phyloP scores from a whole-genome alignment of 352 stramenopile species.

The Pythium grandisporangium region DNA sequence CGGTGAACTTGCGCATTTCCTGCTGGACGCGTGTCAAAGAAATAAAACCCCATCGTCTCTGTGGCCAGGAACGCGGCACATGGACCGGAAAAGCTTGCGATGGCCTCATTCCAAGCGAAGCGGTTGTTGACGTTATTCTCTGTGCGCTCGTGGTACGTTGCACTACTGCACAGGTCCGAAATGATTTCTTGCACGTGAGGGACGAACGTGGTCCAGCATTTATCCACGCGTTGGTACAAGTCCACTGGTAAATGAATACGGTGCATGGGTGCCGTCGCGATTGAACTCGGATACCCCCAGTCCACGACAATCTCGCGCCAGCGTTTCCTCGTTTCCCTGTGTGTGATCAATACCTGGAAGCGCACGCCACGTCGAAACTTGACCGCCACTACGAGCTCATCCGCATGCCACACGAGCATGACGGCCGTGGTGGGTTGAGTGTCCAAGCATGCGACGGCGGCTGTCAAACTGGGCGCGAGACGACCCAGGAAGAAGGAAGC shows the following conservation, averaged over 20 bases:
- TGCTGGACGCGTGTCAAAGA: slow-evolving; percentile 17
- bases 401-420: slow-evolving; percentile 31
- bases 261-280: slow-evolving; percentile 37
- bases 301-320: slow-evolving; percentile 18
- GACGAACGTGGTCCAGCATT: slow-evolving; percentile 47
- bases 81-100: slow-evolving; percentile 9
- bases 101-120: slow-evolving; percentile 20
- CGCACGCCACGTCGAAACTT: slow-evolving; percentile 46
- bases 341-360: slow-evolving; percentile 27
- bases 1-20: slow-evolving; percentile 2
- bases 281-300: slow-evolving; percentile 11
- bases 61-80: slow-evolving; percentile 29
- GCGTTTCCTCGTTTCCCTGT: slow-evolving; percentile 36
- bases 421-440: slow-evolving; percentile 38
- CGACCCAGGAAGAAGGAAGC: slow-evolving; percentile 32
- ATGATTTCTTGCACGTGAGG: slow-evolving; percentile 49
- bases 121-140: slow-evolving; percentile 28
- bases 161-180: slow-evolving; percentile 46
- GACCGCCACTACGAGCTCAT: slow-evolving; percentile 35
- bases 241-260: slow-evolving; percentile 20
- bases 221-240: slow-evolving; percentile 25
- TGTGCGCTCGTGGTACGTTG: slow-evolving; percentile 31
- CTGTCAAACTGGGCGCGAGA: slow-evolving; percentile 25
- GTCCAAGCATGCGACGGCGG: slow-evolving; percentile 24
- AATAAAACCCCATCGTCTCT: slow-evolving; percentile 38